phyloP scores from a whole-genome alignment of 73 alveolate genomes.

The Stentor roeselii region DNA sequence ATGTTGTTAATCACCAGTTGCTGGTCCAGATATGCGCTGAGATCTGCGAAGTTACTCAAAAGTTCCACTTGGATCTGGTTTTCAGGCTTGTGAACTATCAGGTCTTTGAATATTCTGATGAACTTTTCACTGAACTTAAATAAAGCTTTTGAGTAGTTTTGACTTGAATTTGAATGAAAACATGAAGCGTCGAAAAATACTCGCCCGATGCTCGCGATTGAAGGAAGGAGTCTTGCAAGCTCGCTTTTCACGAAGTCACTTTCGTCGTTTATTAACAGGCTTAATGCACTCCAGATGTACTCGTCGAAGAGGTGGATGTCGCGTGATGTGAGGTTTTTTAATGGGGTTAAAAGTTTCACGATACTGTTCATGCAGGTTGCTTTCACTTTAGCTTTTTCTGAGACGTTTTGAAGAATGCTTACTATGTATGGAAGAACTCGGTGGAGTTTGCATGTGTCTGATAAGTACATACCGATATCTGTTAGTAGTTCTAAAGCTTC shows the following conservation, averaged over 20 bases:
- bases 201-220: neutral
- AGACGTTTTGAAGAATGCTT: neutral
- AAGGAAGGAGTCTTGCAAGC: neutral
- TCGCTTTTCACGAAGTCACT: constrained; percentile 1
- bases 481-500: neutral
- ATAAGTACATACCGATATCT: neutral
- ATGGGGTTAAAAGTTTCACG: neutral
- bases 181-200: neutral
- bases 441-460: neutral
- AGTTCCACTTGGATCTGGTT: neutral
- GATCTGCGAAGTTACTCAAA: constrained; percentile 11
- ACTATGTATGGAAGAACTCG: constrained; percentile 11
- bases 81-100: neutral
- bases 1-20: neutral
- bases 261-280: neutral
- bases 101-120: constrained; percentile 6
- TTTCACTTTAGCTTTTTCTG: constrained; percentile 3
- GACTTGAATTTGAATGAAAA: too few relatives aligned
- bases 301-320: neutral
- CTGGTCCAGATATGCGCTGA: neutral
- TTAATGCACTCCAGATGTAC: constrained; percentile 7
- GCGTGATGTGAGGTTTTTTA: neutral
- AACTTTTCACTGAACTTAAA: neutral
- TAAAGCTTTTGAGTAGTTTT: neutral
- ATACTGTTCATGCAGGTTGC: neutral